Evolutionary conservation across 495 filamentous ascomycete genomes (phyloP).

Genomic region (Penicillium diatomitis): DNA sequence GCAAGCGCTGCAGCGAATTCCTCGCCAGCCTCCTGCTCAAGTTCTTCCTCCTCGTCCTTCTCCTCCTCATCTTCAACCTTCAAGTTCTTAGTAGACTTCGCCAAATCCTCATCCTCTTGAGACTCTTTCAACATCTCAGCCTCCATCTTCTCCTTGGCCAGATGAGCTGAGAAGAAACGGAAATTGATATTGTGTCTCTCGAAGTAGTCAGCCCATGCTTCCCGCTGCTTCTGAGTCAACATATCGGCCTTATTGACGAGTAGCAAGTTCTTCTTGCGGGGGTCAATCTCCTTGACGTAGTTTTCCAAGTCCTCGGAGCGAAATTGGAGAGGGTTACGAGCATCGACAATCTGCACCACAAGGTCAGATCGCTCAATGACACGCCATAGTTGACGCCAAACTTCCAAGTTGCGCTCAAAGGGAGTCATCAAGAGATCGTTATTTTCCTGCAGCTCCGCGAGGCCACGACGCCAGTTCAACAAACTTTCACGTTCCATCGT

Average conservation of each 20-base stretch:
- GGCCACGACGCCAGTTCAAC: slow-evolving; percentile 77
- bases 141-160: slow-evolving; percentile 85
- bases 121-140: slow-evolving; percentile 42
- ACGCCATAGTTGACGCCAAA: slow-evolving; percentile 97
- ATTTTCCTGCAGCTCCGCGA: slow-evolving; percentile 87
- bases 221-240: slow-evolving; percentile 84
- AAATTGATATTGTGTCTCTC: slow-evolving; percentile 72
- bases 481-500: slow-evolving; percentile 69
- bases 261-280: slow-evolving; percentile 81
- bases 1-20: slow-evolving; percentile 16
- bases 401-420: slow-evolving; percentile 95
- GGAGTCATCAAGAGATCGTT: slow-evolving; percentile 96
- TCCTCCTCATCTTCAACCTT: slow-evolving; percentile 30
- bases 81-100: slow-evolving; percentile 27
- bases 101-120: slow-evolving; percentile 32
- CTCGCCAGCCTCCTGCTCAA: not conserved
- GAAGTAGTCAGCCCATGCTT: slow-evolving; percentile 83
- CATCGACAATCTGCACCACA: slow-evolving; percentile 97
- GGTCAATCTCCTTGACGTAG: slow-evolving; percentile 88
- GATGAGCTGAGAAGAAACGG: slow-evolving; percentile 87
- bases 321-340: slow-evolving; percentile 88
- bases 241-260: slow-evolving; percentile 99
- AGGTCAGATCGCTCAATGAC: slow-evolving; percentile 96
- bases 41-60: slow-evolving; percentile 13
- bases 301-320: slow-evolving; percentile 85